Conservation (phyloP, 495 filamentous ascomycete genomes). For the Letharia lupina region DNA sequence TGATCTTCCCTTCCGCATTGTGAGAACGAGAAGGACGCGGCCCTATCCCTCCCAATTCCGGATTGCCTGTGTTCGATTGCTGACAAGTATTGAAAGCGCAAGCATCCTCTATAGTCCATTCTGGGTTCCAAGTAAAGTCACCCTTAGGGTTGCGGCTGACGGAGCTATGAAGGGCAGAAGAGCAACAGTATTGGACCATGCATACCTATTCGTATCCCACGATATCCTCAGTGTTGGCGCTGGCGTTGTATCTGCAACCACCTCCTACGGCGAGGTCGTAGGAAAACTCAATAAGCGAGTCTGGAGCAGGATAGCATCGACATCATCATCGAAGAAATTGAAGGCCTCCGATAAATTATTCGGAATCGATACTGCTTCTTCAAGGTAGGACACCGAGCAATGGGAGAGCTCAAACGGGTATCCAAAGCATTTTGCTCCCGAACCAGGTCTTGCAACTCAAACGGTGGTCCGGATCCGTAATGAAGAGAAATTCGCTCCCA, state of each 20-base stretch:
- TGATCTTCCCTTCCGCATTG: neutral
- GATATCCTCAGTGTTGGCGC: neutral
- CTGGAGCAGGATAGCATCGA: no score
- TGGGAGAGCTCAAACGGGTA: no score
- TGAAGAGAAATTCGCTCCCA: no score
- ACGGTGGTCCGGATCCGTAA: no score
- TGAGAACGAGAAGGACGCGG: neutral
- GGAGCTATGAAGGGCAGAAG: neutral
- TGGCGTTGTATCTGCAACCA: neutral
- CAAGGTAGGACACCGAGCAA: no score
- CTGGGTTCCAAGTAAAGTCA: neutral
- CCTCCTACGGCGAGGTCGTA: neutral
- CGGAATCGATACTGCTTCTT: no score
- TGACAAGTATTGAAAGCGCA: slow-evolving; percentile 9
- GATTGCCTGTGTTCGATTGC: slow-evolving; percentile 9
- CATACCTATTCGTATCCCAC: neutral
- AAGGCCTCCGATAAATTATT: no score
- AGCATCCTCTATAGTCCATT: slow-evolving; percentile 1
- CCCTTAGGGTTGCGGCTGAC: neutral
- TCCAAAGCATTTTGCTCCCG: no score
- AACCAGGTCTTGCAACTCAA: no score
- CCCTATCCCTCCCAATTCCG: slow-evolving; percentile 9
- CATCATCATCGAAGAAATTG: no score
- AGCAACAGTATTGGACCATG: slow-evolving; percentile 8
- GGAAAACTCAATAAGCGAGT: neutral